Evolutionary conservation across 352 stramenopile genomes (phyloP).

Genomic region (Phytophthora pseudosyringae): DNA sequence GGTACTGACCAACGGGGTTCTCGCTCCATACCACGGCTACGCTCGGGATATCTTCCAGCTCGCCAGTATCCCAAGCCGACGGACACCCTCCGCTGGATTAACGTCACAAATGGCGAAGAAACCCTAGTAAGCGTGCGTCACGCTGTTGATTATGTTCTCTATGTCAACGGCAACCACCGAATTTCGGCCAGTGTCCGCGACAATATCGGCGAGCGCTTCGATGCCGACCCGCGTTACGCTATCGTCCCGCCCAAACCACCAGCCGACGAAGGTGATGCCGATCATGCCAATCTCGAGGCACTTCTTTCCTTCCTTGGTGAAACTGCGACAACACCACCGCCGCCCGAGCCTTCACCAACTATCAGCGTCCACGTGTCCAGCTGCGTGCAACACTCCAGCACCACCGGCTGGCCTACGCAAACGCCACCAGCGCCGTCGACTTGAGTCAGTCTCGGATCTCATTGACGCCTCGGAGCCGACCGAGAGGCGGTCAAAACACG

Average conservation of each 20-base stretch:
- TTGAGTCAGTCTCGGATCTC: too few species aligned
- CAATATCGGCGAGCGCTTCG: background rate
- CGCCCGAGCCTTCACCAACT: too few species aligned
- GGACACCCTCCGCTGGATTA: slow-evolving; percentile 10
- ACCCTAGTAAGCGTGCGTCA: slow-evolving; percentile 7
- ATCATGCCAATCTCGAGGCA: background rate
- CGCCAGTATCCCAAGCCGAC: slow-evolving; percentile 1
- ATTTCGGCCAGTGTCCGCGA: background rate
- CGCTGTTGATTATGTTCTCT: slow-evolving; percentile 11
- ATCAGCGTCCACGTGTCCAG: too few species aligned
- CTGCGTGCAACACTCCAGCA: too few species aligned
- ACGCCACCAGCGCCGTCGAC: too few species aligned
- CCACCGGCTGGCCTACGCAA: too few species aligned
- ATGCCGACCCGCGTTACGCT: background rate
- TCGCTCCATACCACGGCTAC: slow-evolving; percentile 5
- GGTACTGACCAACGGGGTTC: background rate
- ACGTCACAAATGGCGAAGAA: background rate
- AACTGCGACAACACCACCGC: too few species aligned
- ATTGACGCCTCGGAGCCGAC: background rate
- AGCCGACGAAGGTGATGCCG: background rate
- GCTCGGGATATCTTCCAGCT: background rate
- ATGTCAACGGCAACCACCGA: background rate
- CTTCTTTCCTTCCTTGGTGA: background rate
- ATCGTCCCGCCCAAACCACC: too few species aligned
- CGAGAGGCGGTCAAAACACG: too few species aligned